Conservation (phyloP, 495 filamentous ascomycete genomes). For the Glonium stellatum region DNA sequence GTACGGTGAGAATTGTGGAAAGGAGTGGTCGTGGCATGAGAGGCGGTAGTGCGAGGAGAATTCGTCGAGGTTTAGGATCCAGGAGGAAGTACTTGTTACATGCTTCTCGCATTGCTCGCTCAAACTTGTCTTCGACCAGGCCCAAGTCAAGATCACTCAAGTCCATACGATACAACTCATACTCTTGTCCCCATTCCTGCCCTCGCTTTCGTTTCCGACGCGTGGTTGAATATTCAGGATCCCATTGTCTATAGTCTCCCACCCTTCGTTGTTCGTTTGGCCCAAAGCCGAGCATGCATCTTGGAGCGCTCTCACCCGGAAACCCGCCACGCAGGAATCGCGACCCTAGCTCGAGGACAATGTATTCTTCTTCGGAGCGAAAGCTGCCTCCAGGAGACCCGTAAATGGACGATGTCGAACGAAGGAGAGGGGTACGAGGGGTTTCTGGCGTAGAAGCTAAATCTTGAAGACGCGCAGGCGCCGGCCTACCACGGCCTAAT, state of each 20-base stretch:
- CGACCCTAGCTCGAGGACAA: constrained; percentile 77
- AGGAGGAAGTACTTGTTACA: constrained; percentile 70
- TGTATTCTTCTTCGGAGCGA: constrained; percentile 71
- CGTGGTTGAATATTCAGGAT: constrained; percentile 47
- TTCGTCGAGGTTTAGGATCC: constrained; percentile 64
- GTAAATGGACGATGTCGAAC: constrained; percentile 54
- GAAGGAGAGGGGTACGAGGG: constrained; percentile 53
- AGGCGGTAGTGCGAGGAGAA: constrained; percentile 68
- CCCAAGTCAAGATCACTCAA: constrained; percentile 64
- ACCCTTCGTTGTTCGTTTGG: constrained; percentile 67
- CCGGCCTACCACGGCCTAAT: constrained; percentile 11
- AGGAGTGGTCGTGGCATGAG: constrained; percentile 71
- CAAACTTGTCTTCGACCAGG: constrained; percentile 80
- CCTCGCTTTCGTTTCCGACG: constrained; percentile 37
- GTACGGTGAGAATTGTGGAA: constrained; percentile 60
- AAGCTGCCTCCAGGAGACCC: constrained; percentile 64
- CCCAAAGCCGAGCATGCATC: constrained; percentile 63
- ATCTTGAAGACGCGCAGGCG: constrained; percentile 21
- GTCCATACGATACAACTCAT: constrained; percentile 80
- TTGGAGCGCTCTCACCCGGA: constrained; percentile 68
- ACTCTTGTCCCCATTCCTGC: constrained; percentile 58
- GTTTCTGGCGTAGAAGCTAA: constrained; percentile 28
- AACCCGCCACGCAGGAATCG: constrained; percentile 78
- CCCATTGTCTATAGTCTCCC: constrained; percentile 75
- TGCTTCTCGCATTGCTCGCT: constrained; percentile 74